Base-by-base conservation (phyloP, 1,284 basidiomycete species). In the Ceratobasidium sp. region DNA sequence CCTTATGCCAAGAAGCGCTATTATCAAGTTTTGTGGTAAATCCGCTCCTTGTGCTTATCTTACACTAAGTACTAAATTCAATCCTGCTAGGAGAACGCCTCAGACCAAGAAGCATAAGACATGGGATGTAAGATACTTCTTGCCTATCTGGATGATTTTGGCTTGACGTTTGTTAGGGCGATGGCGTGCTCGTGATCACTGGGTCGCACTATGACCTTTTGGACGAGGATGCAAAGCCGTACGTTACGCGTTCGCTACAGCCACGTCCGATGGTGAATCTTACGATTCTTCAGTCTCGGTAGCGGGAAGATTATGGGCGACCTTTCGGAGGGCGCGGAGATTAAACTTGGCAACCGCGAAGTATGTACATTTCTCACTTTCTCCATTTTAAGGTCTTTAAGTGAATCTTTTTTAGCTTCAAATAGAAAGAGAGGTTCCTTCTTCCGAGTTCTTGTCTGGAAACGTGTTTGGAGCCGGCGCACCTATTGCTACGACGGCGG, bases 301-400 rank as follows among this genome's bases (percentile, higher is more conserved):
- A 79, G 54, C 61, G 84, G 83, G 1, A 82, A 81, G 65, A 81
- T 77, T 15, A 81, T 82, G 4, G 81, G 82, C 23, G 82, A 80
- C 23, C 79, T 87, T 79, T 78, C 82, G 33, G 87, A 88, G 76
- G 91, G 90, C 10, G 86, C 85, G 58, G 88, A 90, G 66, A 85
- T 94, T 67, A 84, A 81, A 7, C 82, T 96, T 6, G 89, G 90
- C 1, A 88, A 88, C 45, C 93, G 91, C 82, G 93, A 95, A 53
- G 84, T 94, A 28, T 88, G 90, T 79, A 84, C 93, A 4, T n/a
- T 77, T 20, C 60, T 23, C 20, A 13, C 15, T n/a, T 31, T 33
- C 39, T 51, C 49, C 5, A 23, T 11, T 63, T 51, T 45, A 42
- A 4, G 11, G 31, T 31, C n/a, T n/a, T 13, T 68, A 13, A 68